Base-by-base conservation (phyloP, 2,329 filamentous ascomycete genomes). In the Leptographium flavum region DNA sequence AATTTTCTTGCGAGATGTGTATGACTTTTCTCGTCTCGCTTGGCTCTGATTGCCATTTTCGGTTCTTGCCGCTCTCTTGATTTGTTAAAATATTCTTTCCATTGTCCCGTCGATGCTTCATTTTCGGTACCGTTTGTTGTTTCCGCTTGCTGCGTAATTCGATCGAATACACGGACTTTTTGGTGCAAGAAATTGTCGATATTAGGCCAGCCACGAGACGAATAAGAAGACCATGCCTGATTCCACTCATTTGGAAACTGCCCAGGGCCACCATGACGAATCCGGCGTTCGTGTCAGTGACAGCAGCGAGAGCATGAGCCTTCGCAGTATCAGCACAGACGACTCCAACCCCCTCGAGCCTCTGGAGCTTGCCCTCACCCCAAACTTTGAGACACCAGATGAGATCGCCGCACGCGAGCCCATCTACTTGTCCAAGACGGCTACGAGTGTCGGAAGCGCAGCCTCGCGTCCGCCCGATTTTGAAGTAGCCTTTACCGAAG, bases 401-500 rank as follows among this genome's bases (percentile, higher is more conserved):
- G 50, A 53, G 31, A 46, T 48, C 17, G 49, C 42, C 17, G 48
- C 39, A 7, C 54, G 54, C 5, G 65, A 69, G 52, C 66, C 66
- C 17, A 53, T 67, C 17, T 55, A 58, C 5, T 63, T 56, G 22
- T 54, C 56, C 8, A 57, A 58, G 45, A 70, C 66, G 4, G 54
- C 58, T 11, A 64, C 63, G 14, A 67, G 63, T 41, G 48, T 63
- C 15, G 57, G 59, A 22, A 67, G 63, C 45, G 52, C 58, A 2
- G 61, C 60, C 17, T 64, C 63, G 9, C 58, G 64, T 2, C 58
- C 60, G 7, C 68, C 74, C 7, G 72, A 74, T 23, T 87, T 74
- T 56, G 83, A 88, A 60, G 70, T 87, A 27, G 74, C 79, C 49
- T 85, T 83, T 57, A 71, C 72, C 6, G 70, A 70, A 1, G 63